Percentiles rank a stretch among this genome's conserved stretches.
These are phyloP conservation scores for Mimosa pudica DNA, from an alignment of 306 rosid species.

Conservation along the genomic window DNA sequence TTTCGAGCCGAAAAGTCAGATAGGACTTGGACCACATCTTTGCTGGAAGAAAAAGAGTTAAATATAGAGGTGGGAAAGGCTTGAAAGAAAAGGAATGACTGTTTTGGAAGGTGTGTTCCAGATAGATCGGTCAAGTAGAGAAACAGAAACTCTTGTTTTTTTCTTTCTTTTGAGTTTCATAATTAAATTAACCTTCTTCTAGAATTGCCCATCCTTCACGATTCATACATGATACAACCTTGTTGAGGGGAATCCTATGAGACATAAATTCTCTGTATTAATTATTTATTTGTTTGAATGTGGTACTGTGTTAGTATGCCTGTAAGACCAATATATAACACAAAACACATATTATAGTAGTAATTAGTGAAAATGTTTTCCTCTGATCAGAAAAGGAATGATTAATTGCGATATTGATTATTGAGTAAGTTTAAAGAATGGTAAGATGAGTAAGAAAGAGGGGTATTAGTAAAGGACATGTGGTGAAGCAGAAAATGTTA, in stretches of 20 bases:
- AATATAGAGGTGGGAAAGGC: not conserved
- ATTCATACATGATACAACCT: not conserved
- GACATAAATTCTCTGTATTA: not conserved
- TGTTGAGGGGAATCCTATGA: not conserved
- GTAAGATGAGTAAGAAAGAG: not conserved
- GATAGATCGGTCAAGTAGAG: not conserved
- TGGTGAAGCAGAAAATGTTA: not conserved
- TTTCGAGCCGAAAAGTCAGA: conserved; percentile 44
- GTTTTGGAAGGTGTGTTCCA: conserved; percentile 8
- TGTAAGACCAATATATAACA: not conserved
- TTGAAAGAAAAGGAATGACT: conserved; percentile 6
- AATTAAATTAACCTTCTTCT: not conserved
- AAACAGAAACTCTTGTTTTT: not conserved
- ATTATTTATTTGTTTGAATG: not conserved
- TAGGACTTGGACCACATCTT: conserved; percentile 34
- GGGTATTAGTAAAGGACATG: conserved; percentile 11
- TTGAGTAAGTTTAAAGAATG: conserved; percentile 28
- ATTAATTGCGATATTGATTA: conserved; percentile 4
- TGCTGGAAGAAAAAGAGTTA: not conserved
- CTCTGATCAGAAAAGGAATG: not conserved
- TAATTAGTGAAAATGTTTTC: not conserved
- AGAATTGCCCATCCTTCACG: not conserved
- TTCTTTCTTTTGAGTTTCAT: not conserved
- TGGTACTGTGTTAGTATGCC: not conserved
- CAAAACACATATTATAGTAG: not conserved